Percentiles rank a stretch among this genome's conserved stretches.
phyloP scores from a whole-genome alignment of 2,329 filamentous ascomycete species.

The Sporothrix globosa region DNA sequence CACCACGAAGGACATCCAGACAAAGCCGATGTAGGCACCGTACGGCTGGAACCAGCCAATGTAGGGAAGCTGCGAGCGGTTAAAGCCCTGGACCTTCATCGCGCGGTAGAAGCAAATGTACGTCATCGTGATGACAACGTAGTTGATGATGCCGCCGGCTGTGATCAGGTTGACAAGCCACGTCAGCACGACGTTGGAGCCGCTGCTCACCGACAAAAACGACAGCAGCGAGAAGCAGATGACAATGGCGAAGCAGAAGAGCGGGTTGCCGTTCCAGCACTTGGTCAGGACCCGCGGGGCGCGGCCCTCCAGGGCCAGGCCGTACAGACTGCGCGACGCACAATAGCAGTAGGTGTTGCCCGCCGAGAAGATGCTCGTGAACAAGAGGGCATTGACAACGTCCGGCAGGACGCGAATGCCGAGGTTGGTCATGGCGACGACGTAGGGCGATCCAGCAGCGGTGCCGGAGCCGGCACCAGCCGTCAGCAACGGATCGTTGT shows the following conservation, averaged over 20 bases:
- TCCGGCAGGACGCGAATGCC: constrained; percentile 69
- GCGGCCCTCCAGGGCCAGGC: constrained; percentile 47
- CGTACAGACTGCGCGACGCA: constrained; percentile 48
- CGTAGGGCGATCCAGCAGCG: constrained; percentile 63
- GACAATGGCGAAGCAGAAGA: constrained; percentile 46
- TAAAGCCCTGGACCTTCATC: constrained; percentile 46
- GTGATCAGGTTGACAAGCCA: constrained; percentile 52
- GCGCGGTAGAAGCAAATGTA: constrained; percentile 48
- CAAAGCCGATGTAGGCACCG: constrained; percentile 43
- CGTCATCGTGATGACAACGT: constrained; percentile 48
- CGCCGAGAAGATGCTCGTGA: constrained; percentile 61
- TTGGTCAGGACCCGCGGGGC: constrained; percentile 47
- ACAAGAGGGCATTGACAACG: constrained; percentile 66
- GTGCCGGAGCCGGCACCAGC: constrained; percentile 47
- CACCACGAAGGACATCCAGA: constrained; percentile 35
- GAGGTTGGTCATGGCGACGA: constrained; percentile 70
- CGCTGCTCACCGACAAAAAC: constrained; percentile 48
- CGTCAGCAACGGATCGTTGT: constrained; percentile 53
- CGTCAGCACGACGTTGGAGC: constrained; percentile 45
- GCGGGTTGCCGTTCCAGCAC: constrained; percentile 47
- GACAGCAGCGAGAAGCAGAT: constrained; percentile 46
- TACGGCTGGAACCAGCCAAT: constrained; percentile 47
- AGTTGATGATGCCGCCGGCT: constrained; percentile 50
- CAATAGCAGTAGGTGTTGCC: constrained; percentile 63
- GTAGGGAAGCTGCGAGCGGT: constrained; percentile 45